phyloP scores from a whole-genome alignment of 1,284 basidiomycete species.

The Jaminaea rosea region DNA sequence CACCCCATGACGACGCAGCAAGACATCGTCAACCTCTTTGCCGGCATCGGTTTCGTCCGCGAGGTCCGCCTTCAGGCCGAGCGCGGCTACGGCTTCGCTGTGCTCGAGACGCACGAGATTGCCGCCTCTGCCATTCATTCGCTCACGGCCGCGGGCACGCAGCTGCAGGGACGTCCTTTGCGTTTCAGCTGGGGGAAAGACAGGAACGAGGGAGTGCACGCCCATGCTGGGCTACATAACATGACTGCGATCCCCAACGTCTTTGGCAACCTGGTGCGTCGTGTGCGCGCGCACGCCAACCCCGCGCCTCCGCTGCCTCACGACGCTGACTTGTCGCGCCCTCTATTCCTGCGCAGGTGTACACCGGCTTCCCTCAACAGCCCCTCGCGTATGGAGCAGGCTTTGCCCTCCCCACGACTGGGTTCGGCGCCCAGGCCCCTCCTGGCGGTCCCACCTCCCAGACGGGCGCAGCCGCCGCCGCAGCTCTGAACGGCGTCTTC shows the following conservation, averaged over 20 bases:
- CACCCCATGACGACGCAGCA: conserved; percentile 90
- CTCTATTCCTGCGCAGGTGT: background rate
- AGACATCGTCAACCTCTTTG: conserved; percentile 90
- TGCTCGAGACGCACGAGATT: conserved; percentile 92
- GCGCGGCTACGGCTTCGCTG: conserved; percentile 95
- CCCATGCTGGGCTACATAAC: conserved; percentile 1
- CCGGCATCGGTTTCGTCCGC: conserved; percentile 90
- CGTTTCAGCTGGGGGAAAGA: conserved; percentile 99
- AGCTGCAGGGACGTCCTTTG: conserved; percentile 88
- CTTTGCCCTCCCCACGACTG: no score
- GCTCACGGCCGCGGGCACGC: conserved; percentile 67
- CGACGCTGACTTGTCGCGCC: background rate
- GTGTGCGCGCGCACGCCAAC: background rate
- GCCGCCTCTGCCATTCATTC: conserved; percentile 94
- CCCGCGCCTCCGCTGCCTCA: background rate
- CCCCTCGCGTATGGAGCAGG: no score
- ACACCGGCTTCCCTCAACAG: background rate
- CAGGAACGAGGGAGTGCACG: conserved; percentile 8
- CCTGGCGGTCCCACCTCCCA: no score
- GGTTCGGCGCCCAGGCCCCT: no score
- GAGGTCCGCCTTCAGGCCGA: conserved; percentile 98
- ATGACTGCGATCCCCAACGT: background rate
- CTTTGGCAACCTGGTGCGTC: conserved; percentile 1
- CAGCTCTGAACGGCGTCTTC: no score
- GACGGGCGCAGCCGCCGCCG: no score